Conservation (phyloP, 2,329 filamentous ascomycete species). For the Cladosporium colombiae region DNA sequence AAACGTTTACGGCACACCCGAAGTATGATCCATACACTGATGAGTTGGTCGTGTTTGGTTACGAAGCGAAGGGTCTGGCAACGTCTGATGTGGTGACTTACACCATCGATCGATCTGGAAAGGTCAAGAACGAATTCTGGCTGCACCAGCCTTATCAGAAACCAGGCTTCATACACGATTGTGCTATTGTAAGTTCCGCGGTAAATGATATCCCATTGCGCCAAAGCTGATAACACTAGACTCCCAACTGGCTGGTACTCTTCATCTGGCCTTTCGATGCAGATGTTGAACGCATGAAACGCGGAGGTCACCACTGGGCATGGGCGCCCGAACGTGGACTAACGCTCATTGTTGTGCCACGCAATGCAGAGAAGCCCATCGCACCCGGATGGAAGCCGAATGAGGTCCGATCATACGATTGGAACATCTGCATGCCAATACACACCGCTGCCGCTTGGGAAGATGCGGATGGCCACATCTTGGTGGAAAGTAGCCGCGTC, state of each 20-base stretch:
- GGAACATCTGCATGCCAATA: slow-evolving; percentile 40
- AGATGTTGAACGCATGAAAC: slow-evolving; percentile 39
- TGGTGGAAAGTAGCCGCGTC: slow-evolving; percentile 43
- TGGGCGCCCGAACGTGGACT: slow-evolving; percentile 35
- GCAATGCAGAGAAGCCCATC: slow-evolving; percentile 24
- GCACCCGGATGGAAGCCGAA: slow-evolving; percentile 24
- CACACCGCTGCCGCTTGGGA: slow-evolving; percentile 49
- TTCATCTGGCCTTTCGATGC: slow-evolving; percentile 43
- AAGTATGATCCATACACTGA: slow-evolving; percentile 47
- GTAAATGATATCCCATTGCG: neutral
- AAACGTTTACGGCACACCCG: slow-evolving; percentile 48
- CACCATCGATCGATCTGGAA: slow-evolving; percentile 41
- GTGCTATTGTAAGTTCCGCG: slow-evolving; percentile 31
- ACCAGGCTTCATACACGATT: slow-evolving; percentile 43
- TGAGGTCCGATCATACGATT: slow-evolving; percentile 25
- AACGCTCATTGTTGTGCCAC: slow-evolving; percentile 32
- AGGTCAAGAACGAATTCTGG: slow-evolving; percentile 44
- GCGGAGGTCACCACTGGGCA: slow-evolving; percentile 44
- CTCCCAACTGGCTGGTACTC: slow-evolving; percentile 42
- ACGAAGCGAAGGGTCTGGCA: slow-evolving; percentile 42
- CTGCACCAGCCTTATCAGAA: slow-evolving; percentile 40
- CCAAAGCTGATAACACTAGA: slow-evolving; percentile 20
- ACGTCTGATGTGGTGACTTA: slow-evolving; percentile 44
- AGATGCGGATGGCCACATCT: slow-evolving; percentile 39
- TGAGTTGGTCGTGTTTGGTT: slow-evolving; percentile 46